Base-by-base conservation (phyloP, 1,139 yeast genomes). In the Spencermartinsiella ligniputridi region DNA sequence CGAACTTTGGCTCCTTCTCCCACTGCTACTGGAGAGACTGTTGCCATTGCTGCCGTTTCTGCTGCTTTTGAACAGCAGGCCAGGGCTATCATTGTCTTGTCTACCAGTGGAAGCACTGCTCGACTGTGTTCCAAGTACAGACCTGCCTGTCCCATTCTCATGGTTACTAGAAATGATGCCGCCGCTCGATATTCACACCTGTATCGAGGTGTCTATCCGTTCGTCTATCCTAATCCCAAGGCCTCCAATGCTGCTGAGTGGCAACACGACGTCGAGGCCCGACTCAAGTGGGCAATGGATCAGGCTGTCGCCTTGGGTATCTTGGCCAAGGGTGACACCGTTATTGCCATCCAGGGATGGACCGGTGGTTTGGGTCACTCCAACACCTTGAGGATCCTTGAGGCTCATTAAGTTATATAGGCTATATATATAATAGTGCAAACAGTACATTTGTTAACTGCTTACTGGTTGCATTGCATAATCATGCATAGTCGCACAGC, bases 341-440 rank as follows among this genome's bases (percentile, higher is more conserved):
- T 89, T 62, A 89, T 92, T 59, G 87, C 96, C 65, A 85, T 92
- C 67, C 98, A 92, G 79, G 98, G 98, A 69, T 92, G 96, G 95
- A 87, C 96, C 66, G 86, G 94, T 70, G 98, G 98, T 74, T 78
- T 90, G 55, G 99, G 98, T 67, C 96, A 92, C 81, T 86, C 98
- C 66, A 92, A 92, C 84, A 92, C 98, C 55, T 81, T 92, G 71
- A 92, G 97, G 79, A 66, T 70, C 47, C 57, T 69, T 44, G 67
- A 64, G 46, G 52, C 52, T 25, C 46, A 42, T 40, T 49, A 49
- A 49, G 25, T 22, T 22, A 22, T 22, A 22, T 22, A 6, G 25
- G 25, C 6, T 6, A 22, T 6, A 22, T n/a, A n/a, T 6, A 22
- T 22, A 11, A 6, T 22, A 22, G 25, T 22, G 11, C 25, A 22